Percentiles rank a stretch among this genome's conserved stretches.
Conservation (phyloP, 2,329 filamentous ascomycete genomes). For the Paecilomyces formosus region DNA sequence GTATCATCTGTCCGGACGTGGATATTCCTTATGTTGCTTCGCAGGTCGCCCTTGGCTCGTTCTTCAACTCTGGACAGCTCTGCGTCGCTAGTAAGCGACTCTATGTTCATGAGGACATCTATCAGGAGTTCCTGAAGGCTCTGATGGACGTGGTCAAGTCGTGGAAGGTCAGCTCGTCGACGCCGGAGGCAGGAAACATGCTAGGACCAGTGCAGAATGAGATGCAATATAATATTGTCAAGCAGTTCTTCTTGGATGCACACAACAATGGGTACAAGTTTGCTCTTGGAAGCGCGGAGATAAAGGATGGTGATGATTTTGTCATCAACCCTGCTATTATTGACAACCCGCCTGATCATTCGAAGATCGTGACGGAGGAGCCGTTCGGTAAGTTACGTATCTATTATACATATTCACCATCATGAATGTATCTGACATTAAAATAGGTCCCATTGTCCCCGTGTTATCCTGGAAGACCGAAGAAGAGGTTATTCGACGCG, state of each 20-base stretch:
- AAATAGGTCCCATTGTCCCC: conserved; percentile 49
- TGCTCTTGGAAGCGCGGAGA: conserved; percentile 39
- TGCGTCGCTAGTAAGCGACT: conserved; percentile 48
- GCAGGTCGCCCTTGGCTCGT: conserved; percentile 40
- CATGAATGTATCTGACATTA: not conserved
- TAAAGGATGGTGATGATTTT: conserved; percentile 36
- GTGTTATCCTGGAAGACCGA: conserved; percentile 50
- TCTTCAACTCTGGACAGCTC: conserved; percentile 50
- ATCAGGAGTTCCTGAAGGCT: conserved; percentile 38
- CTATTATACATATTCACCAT: not conserved
- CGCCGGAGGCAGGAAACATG: conserved; percentile 31
- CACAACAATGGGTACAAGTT: conserved; percentile 46
- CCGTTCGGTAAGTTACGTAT: conserved; percentile 41
- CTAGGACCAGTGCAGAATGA: conserved; percentile 57
- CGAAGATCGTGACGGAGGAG: conserved; percentile 47
- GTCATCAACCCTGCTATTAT: conserved; percentile 51
- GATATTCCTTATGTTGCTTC: conserved; percentile 29
- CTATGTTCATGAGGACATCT: conserved; percentile 52
- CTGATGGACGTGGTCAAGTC: conserved; percentile 35
- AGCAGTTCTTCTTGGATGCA: conserved; percentile 47
- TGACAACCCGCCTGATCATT: conserved; percentile 46
- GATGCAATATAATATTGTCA: conserved; percentile 53
- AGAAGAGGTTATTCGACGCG: conserved; percentile 36
- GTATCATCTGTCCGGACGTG: conserved; percentile 47
- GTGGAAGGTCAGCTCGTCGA: conserved; percentile 14